phyloP scores from a whole-genome alignment of 2,329 filamentous ascomycete species.

The Talaromyces sp. region DNA sequence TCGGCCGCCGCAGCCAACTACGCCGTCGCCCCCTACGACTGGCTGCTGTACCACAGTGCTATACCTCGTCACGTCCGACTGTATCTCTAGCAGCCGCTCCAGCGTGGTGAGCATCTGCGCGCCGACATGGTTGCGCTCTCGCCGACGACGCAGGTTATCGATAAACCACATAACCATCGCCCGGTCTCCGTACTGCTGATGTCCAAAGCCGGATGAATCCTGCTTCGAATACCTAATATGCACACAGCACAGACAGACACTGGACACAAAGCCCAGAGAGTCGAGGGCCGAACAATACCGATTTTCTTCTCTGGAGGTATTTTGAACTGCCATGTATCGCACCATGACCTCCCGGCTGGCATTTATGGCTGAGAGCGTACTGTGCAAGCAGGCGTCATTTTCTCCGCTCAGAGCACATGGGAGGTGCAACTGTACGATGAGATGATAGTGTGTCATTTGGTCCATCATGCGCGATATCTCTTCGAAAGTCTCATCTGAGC shows the following conservation, averaged over 20 bases:
- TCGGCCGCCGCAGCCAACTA: neutral
- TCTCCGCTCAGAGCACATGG: neutral
- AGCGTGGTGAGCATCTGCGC: neutral
- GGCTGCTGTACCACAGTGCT: neutral
- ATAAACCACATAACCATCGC: neutral
- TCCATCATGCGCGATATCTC: neutral
- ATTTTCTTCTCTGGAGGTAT: neutral
- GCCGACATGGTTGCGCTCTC: neutral
- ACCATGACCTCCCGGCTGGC: neutral
- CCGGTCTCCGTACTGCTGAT: neutral
- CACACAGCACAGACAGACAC: neutral
- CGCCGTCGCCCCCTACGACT: neutral
- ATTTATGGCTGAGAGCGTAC: neutral
- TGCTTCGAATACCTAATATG: neutral
- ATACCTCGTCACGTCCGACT: neutral
- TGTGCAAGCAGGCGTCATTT: neutral
- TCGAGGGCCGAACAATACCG: neutral
- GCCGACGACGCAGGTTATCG: neutral
- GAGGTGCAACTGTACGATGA: conserved; percentile 3
- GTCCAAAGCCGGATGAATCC: neutral
- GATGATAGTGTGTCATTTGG: neutral
- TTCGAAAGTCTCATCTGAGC: neutral
- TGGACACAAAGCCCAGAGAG: neutral
- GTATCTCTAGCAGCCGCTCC: neutral
- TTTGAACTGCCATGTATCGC: neutral